These are phyloP conservation scores for Citeromyces matritensis DNA, from an alignment of 805 yeast genomes.

Conservation along the genomic window DNA sequence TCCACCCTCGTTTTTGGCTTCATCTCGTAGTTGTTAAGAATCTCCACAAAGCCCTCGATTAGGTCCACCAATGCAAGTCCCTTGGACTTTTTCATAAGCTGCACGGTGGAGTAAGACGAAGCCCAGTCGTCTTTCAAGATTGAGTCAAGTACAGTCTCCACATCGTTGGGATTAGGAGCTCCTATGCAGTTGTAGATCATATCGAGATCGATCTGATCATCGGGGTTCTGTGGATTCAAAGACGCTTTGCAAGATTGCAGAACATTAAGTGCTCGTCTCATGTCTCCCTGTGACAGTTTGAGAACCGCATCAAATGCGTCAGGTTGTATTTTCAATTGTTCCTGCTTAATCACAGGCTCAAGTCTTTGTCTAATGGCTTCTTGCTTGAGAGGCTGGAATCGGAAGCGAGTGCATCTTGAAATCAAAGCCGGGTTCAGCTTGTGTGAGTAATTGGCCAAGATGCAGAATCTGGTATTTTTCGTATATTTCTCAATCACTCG, in stretches of 20 bases:
- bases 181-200: slow-evolving; percentile 93
- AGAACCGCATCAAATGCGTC: slow-evolving; percentile 57
- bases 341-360: slow-evolving; percentile 52
- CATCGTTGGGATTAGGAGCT: slow-evolving; percentile 81
- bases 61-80: slow-evolving; percentile 89
- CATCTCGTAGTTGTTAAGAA: slow-evolving; percentile 56
- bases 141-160: slow-evolving; percentile 60
- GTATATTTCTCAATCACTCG: slow-evolving; percentile 86
- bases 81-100: slow-evolving; percentile 46
- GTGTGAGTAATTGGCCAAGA: slow-evolving; percentile 90
- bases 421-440: slow-evolving; percentile 89
- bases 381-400: slow-evolving; percentile 70
- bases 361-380: slow-evolving; percentile 59
- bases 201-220: slow-evolving; percentile 45
- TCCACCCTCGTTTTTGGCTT: slow-evolving; percentile 43
- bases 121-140: slow-evolving; percentile 84
- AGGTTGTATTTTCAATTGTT: slow-evolving; percentile 38
- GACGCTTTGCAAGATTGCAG: slow-evolving; percentile 90
- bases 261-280: slow-evolving; percentile 90
- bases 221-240: slow-evolving; percentile 19
- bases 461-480: slow-evolving; percentile 89
- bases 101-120: slow-evolving; percentile 52
- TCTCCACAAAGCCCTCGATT: slow-evolving; percentile 59
- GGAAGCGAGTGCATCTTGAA: slow-evolving; percentile 88
- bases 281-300: slow-evolving; percentile 78